A percentile compares a stretch with the other conserved stretches of the same genome.
phyloP scores from a whole-genome alignment of 2,329 filamentous ascomycete species.

The Claviceps lovelessii region DNA sequence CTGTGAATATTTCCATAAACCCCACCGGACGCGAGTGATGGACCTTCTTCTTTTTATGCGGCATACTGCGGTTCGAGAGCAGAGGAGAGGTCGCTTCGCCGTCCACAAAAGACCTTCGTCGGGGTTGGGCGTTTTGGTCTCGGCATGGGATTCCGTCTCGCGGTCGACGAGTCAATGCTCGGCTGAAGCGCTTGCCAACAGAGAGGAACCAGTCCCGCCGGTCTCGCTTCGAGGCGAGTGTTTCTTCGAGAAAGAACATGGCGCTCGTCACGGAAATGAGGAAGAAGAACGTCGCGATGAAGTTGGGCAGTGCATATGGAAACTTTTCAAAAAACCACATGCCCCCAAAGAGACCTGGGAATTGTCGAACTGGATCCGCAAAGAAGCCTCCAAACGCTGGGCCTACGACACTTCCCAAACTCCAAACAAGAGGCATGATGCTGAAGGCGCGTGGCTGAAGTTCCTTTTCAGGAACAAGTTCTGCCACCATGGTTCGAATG shows the following conservation, averaged over 20 bases:
- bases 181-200: slow-evolving; percentile 52
- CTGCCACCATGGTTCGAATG: slow-evolving; percentile 79
- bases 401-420: slow-evolving; percentile 73
- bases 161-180: slow-evolving; percentile 18
- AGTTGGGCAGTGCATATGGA: slow-evolving; percentile 73
- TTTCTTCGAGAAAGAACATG: slow-evolving; percentile 75
- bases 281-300: slow-evolving; percentile 65
- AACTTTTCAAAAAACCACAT: slow-evolving; percentile 56
- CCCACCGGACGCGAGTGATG: slow-evolving; percentile 15
- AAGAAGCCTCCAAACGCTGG: slow-evolving; percentile 79
- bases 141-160: background rate
- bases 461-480: slow-evolving; percentile 77
- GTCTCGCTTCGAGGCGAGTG: slow-evolving; percentile 56
- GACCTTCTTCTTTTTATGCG: slow-evolving; percentile 13
- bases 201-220: slow-evolving; percentile 60
- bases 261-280: slow-evolving; percentile 60
- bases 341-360: slow-evolving; percentile 55
- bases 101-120: slow-evolving; percentile 36
- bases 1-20: slow-evolving; percentile 54
- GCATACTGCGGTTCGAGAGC: slow-evolving; percentile 23
- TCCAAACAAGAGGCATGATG: slow-evolving; percentile 86
- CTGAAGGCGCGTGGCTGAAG: slow-evolving; percentile 82
- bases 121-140: background rate
- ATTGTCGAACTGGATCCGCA: slow-evolving; percentile 63
- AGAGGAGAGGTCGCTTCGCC: slow-evolving; percentile 43